These are phyloP conservation scores for Blastomyces percursus DNA, from an alignment of 2,329 filamentous ascomycete genomes.

Conservation along the genomic window DNA sequence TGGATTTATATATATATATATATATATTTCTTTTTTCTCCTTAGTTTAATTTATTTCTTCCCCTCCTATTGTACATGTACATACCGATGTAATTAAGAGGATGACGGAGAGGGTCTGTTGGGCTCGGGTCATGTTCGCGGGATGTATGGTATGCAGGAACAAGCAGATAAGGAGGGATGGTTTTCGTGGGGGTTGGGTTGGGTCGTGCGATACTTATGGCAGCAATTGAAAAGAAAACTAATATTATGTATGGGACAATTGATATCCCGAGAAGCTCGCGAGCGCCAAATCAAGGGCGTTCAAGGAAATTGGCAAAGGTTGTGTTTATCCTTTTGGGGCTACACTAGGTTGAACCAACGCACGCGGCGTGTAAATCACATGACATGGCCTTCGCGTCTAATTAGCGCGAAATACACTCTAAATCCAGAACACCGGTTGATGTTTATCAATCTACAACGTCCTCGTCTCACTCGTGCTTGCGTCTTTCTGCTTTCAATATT, in stretches of 20 bases:
- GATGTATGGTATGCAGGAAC: not conserved
- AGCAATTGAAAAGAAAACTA: not conserved
- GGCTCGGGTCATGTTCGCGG: conserved; percentile 68
- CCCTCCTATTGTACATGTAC: conserved; percentile 19
- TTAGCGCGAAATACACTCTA: not conserved
- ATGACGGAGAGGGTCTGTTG: conserved; percentile 83
- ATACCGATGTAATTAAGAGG: conserved; percentile 78
- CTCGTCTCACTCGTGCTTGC: not conserved
- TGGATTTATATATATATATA: not conserved
- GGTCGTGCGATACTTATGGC: not conserved
- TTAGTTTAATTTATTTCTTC: not conserved
- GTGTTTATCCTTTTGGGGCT: not conserved
- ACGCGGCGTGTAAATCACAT: not conserved
- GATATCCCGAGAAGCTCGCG: not conserved
- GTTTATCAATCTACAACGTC: no score
- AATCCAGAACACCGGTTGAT: no score
- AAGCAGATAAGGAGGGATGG: not conserved
- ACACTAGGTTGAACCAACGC: not conserved
- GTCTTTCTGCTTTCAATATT: not conserved
- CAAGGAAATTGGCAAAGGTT: not conserved
- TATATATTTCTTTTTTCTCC: no score
- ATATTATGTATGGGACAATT: not conserved
- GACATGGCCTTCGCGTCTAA: not conserved
- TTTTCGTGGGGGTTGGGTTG: not conserved
- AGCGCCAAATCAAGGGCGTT: not conserved